Conservation (phyloP, 139 green algal species). For the Chlamydomonas sp. region DNA sequence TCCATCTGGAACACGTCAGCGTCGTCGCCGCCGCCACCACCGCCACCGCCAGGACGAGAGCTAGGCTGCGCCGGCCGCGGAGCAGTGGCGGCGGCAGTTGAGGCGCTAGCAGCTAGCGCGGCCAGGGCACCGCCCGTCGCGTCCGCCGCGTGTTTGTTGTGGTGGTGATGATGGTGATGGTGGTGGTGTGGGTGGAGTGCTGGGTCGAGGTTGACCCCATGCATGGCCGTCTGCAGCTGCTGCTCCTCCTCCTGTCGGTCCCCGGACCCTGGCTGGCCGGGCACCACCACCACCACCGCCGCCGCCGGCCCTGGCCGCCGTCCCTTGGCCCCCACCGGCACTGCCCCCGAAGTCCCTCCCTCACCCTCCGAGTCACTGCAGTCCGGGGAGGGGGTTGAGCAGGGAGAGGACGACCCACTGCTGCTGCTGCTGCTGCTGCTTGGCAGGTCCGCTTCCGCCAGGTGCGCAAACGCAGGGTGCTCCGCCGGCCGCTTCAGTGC, state of each 20-base stretch:
- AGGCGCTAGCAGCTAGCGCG: too few relatives aligned
- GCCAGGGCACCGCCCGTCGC: too few relatives aligned
- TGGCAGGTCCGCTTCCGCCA: neutral
- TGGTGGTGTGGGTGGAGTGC: constrained; percentile 20
- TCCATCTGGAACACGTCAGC: constrained; percentile 26
- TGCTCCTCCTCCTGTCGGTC: neutral
- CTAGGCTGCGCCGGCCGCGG: neutral
- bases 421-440: neutral
- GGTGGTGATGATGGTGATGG: constrained; percentile 22
- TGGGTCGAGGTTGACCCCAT: constrained; percentile 33
- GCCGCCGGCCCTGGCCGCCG: neutral
- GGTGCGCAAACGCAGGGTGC: constrained; percentile 13
- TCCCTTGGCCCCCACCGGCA: too few relatives aligned
- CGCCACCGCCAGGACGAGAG: neutral
- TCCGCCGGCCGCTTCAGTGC: neutral
- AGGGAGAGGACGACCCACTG: neutral
- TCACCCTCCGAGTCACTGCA: neutral
- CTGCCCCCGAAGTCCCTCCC: too few relatives aligned
- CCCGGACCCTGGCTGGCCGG: too few relatives aligned
- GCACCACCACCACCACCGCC: neutral
- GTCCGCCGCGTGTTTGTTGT: neutral
- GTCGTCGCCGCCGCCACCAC: neutral
- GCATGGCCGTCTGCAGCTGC: neutral
- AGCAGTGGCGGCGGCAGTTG: too few relatives aligned
- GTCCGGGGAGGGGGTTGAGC: neutral